A percentile compares a stretch with the other conserved stretches of the same genome.
Conservation (phyloP, 495 filamentous ascomycete species). For the Aspergillus cristatus region DNA sequence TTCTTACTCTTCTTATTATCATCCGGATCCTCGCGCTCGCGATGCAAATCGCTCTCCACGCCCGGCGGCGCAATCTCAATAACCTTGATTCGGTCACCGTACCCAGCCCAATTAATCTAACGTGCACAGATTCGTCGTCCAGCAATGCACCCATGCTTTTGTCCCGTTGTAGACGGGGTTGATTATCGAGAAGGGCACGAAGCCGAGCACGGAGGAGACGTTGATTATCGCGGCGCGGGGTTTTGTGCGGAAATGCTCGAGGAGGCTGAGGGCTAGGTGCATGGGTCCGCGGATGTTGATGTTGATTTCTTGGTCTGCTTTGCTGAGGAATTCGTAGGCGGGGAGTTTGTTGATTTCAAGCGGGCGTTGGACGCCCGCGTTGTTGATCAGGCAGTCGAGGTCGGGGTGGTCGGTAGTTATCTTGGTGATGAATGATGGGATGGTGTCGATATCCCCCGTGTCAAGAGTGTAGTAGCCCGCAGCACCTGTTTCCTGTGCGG, state of each 20-base stretch:
- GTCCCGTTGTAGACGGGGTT: conserved; percentile 43
- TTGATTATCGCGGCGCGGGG: conserved; percentile 25
- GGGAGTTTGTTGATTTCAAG: conserved; percentile 8
- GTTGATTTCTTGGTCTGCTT: conserved; percentile 39
- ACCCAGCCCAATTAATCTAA: conserved; percentile 20
- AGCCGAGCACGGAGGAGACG: conserved; percentile 37
- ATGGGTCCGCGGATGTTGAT: conserved; percentile 42
- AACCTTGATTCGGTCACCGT: conserved; percentile 27
- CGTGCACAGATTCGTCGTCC: conserved; percentile 36
- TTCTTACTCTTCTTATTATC: conserved; percentile 45
- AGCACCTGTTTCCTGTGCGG: conserved; percentile 27
- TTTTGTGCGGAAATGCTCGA: conserved; percentile 31
- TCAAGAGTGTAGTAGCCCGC: conserved; percentile 35
- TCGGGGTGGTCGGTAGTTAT: conserved; percentile 32
- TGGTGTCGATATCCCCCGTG: conserved; percentile 22
- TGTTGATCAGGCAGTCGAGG: conserved; percentile 39
- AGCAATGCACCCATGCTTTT: conserved; percentile 42
- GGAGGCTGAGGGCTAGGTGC: conserved; percentile 33
- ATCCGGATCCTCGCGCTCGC: conserved; percentile 39
- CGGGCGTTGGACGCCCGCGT: conserved; percentile 20
- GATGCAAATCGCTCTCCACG: conserved; percentile 39
- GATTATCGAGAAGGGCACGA: conserved; percentile 29
- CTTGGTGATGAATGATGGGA: conserved; percentile 27
- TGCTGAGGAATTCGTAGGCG: conserved; percentile 15
- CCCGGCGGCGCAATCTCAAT: conserved; percentile 41